These are phyloP conservation scores for Lippia alba DNA, from an alignment of 305 asterid genomes.

Conservation along the genomic window DNA sequence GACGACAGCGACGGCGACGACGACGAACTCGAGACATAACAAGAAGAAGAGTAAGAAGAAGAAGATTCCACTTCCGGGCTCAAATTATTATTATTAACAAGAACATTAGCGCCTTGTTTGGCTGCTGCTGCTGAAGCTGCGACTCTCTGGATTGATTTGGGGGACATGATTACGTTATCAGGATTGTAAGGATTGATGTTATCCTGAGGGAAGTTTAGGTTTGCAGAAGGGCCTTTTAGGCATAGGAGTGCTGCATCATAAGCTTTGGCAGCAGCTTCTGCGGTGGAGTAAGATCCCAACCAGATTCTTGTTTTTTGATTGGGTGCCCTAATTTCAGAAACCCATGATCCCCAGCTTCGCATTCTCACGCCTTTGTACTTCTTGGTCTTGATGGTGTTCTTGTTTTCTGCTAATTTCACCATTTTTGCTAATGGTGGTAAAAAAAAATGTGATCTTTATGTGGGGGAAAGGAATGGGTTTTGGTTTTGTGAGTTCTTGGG, in stretches of 20 bases:
- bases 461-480: neutral
- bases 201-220: constrained; percentile 66
- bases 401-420: constrained; percentile 59
- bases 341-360: constrained; percentile 98
- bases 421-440: constrained; percentile 20
- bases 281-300: constrained; percentile 90
- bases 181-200: constrained; percentile 24
- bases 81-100: neutral
- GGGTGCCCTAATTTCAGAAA: constrained; percentile 91
- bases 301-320: constrained; percentile 91
- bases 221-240: constrained; percentile 78
- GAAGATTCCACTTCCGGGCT: neutral
- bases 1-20: constrained; percentile 35
- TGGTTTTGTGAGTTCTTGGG: neutral
- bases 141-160: constrained; percentile 73
- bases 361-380: constrained; percentile 93
- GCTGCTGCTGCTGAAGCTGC: constrained; percentile 72
- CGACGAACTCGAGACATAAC: neutral
- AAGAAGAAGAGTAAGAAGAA: neutral
- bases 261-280: constrained; percentile 96
- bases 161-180: constrained; percentile 48
- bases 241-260: constrained; percentile 91
- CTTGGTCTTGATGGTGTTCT: constrained; percentile 47
- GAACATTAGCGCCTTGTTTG: neutral
- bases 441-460: neutral